phyloP scores from a whole-genome alignment of 2,329 filamentous ascomycete genomes.

The Colletotrichum sp. region DNA sequence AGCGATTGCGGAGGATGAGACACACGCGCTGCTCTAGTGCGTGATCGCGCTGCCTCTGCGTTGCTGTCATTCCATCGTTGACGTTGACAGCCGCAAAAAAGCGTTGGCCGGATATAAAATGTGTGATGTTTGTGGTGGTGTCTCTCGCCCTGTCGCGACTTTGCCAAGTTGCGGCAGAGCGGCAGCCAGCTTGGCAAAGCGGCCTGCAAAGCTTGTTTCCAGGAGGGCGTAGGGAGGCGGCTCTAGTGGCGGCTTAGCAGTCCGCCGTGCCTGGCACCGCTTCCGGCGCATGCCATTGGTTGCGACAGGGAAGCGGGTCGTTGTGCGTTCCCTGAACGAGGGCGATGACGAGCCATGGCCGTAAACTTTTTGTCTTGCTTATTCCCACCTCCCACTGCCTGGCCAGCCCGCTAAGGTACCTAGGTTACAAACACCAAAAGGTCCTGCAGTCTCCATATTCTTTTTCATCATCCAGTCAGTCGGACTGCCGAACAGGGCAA shows the following conservation, averaged over 20 bases:
- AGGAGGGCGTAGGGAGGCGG: background rate
- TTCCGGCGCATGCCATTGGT: background rate
- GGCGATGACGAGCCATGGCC: background rate
- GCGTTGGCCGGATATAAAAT: background rate
- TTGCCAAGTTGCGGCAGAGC: slow-evolving; percentile 17
- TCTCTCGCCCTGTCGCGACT: background rate
- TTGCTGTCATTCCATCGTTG: background rate
- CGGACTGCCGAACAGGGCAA: slow-evolving; percentile 1
- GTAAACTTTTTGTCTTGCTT: background rate
- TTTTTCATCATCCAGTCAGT: background rate
- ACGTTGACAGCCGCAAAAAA: background rate
- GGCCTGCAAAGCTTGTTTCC: slow-evolving; percentile 15
- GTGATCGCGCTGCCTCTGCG: background rate
- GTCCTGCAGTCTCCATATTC: background rate
- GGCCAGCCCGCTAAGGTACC: background rate
- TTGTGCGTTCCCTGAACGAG: background rate
- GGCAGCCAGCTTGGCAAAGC: slow-evolving; percentile 10
- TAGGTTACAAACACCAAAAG: background rate
- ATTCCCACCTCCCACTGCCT: background rate
- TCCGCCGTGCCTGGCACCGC: background rate
- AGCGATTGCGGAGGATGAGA: background rate
- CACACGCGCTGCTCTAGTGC: background rate
- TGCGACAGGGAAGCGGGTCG: background rate
- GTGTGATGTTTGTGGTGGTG: background rate
- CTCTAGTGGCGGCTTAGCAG: background rate